These are phyloP conservation scores for Fusarium camptoceras DNA, from an alignment of 2,329 filamentous ascomycete species.

Conservation along the genomic window DNA sequence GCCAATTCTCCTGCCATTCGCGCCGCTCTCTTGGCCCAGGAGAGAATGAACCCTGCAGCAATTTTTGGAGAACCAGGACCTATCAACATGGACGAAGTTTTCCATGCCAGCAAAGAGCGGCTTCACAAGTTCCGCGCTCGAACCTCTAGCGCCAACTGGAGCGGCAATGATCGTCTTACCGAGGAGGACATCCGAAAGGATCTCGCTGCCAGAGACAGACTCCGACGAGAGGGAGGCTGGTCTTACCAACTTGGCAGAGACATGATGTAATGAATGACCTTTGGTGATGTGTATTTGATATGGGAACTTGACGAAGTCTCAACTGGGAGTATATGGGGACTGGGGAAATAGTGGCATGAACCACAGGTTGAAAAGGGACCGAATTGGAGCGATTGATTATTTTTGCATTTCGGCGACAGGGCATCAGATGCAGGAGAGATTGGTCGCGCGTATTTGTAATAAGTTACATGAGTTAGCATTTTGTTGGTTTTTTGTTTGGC, in stretches of 20 bases:
- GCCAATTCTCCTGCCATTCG: conserved; percentile 87
- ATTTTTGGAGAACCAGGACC: conserved; percentile 92
- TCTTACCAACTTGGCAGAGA: conserved; percentile 71
- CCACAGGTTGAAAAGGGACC: conserved; percentile 18
- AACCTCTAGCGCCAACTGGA: conserved; percentile 96
- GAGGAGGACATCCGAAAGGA: conserved; percentile 89
- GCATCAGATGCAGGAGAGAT: conserved; percentile 34
- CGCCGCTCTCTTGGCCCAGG: conserved; percentile 80
- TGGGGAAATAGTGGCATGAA: conserved; percentile 12
- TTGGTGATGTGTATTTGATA: conserved; percentile 30
- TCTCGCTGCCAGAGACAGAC: conserved; percentile 79
- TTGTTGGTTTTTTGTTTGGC: conserved; percentile 36
- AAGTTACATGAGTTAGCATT: conserved; percentile 17
- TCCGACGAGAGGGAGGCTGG: conserved; percentile 89
- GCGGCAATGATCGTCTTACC: conserved; percentile 81
- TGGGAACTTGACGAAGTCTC: conserved; percentile 14
- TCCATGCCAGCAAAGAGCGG: conserved; percentile 86
- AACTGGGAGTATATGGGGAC: conserved; percentile 11
- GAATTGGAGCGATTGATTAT: conserved; percentile 27
- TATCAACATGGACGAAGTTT: conserved; percentile 96
- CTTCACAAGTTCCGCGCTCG: conserved; percentile 89
- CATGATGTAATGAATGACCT: conserved; percentile 51
- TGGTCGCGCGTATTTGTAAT: conserved; percentile 38
- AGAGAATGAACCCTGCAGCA: conserved; percentile 82
- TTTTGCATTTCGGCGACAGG: conserved; percentile 28